Evolutionary conservation across 108 stramenopile genomes (phyloP).

Genomic region (Pseudonitzschia delicatissima): DNA sequence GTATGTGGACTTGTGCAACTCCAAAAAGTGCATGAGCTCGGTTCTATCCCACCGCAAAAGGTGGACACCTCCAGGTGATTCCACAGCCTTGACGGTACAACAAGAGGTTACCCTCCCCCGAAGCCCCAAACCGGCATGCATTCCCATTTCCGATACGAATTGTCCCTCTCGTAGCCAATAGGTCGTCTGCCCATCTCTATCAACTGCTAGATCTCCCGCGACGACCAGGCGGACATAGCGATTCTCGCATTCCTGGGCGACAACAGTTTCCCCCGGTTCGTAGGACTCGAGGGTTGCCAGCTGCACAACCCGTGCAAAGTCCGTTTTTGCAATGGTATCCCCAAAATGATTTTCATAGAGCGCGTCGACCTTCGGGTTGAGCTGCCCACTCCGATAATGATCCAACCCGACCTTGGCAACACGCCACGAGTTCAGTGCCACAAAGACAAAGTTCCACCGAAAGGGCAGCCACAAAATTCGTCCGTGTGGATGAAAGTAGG

Average conservation of each 20-base stretch:
- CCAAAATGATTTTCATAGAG: conserved; percentile 54
- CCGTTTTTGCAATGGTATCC: conserved; percentile 53
- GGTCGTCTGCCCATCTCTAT: conserved; percentile 67
- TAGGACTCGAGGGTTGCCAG: conserved; percentile 45
- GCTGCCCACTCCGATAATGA: conserved; percentile 49
- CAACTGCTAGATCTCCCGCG: conserved; percentile 60
- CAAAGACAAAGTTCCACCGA: conserved; percentile 84
- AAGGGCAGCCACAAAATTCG: conserved; percentile 81
- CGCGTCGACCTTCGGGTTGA: conserved; percentile 40
- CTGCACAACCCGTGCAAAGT: conserved; percentile 62
- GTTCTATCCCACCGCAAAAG: conserved; percentile 65
- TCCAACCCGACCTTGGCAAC: conserved; percentile 54
- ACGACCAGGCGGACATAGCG: conserved; percentile 67
- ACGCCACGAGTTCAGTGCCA: conserved; percentile 67
- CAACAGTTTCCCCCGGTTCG: conserved; percentile 49
- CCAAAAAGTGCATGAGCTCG: conserved; percentile 61
- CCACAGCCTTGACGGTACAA: conserved; percentile 55
- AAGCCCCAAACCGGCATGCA: conserved; percentile 80
- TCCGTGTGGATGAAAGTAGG: conserved; percentile 90
- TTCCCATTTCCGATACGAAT: conserved; percentile 74
- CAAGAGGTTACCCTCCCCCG: conserved; percentile 61
- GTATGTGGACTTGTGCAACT: conserved; percentile 43
- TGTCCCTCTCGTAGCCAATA: conserved; percentile 75
- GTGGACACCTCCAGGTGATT: conserved; percentile 24
- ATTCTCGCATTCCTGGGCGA: conserved; percentile 59